These are phyloP conservation scores for Fomitopsis pinicola DNA, from an alignment of 1,284 basidiomycete species.

Conservation along the genomic window DNA sequence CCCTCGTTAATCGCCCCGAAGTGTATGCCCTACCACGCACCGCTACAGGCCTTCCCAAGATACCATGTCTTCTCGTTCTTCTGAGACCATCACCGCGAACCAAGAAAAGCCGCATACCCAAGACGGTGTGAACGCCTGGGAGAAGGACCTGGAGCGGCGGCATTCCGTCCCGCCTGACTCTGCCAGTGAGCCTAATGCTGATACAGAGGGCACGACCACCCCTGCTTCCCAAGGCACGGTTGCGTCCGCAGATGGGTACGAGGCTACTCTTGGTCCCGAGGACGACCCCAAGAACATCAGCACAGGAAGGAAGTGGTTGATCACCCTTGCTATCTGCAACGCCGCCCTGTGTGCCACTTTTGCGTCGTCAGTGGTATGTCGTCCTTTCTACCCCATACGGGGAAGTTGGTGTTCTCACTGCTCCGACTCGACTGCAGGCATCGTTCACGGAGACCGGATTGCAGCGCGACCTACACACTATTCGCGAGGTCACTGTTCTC, in stretches of 20 bases:
- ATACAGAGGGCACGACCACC: neutral
- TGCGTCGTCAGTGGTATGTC: conserved; percentile 62
- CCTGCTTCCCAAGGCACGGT: neutral
- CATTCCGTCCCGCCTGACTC: neutral
- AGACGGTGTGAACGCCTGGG: neutral
- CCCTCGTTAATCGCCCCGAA: neutral
- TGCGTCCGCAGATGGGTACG: conserved; percentile 2
- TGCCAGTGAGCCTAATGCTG: neutral
- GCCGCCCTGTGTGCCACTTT: conserved; percentile 65
- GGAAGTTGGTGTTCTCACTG: neutral
- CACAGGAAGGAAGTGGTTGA: conserved; percentile 51
- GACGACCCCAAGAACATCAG: conserved; percentile 51
- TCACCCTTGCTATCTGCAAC: conserved; percentile 47
- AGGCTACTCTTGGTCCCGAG: conserved; percentile 37
- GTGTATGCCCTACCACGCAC: neutral
- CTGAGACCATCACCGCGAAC: conserved; percentile 3
- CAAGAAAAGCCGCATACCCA: neutral
- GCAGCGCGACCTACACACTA: conserved; percentile 54
- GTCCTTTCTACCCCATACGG: neutral
- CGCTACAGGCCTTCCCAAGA: neutral
- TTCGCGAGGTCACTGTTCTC: conserved; percentile 63
- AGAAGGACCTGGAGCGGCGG: conserved; percentile 2
- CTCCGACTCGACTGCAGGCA: conserved; percentile 37
- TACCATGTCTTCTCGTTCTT: conserved; percentile 4
- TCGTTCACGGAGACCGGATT: conserved; percentile 63